Evolutionary conservation across 148 eudicot species (phyloP), one percentile per base, ranked within the genome.

Genomic region (Rhododendron vialii): DNA sequence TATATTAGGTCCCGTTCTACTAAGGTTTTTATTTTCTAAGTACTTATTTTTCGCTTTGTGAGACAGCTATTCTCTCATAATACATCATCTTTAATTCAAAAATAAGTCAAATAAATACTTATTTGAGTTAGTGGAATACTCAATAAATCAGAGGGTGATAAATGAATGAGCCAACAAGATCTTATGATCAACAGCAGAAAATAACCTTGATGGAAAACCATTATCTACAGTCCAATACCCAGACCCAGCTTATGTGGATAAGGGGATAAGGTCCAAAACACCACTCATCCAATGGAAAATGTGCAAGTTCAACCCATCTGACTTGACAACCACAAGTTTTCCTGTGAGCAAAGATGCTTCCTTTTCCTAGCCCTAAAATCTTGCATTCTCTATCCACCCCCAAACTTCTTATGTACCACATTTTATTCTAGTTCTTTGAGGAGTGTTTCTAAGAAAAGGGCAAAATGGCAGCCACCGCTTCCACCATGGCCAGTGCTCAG

Each of bases 401-500:
- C 20, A 38, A 41, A 7, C 30, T 65, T 22, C 48, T 59, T 81
- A 41, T 45, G 38, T 22, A 36, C 51, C 73, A 33, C 53, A 7
- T 51, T 8, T 7, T 50, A 18, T 75, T 74, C 9, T 55, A 7
- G 13, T 53, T 15, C 73, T 45, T 80, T 33, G 22, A n/a, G 48
- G 61, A 43, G 63, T 65, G 17, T n/a, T 76, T 36, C 11, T 2
- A 4, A 75, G 38, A 15, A 2, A 36, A 47, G 11, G 41, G 74
- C 24, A 48, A 36, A 73, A 90, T 89, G 91, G 89, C 89, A 57
- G 87, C 89, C 69, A 33, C 90, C 81, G 87, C 90, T 63, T 91
- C 94, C 55, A 84, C 92, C 53, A 92, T 92, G 92, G 90, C 94
- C 73, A 92, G 90, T 5, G 14, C 76, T 85, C 92, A 91, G 81